These are phyloP conservation scores for Rugosomyces carneus DNA, from an alignment of 1,284 basidiomycete genomes.

Conservation along the genomic window DNA sequence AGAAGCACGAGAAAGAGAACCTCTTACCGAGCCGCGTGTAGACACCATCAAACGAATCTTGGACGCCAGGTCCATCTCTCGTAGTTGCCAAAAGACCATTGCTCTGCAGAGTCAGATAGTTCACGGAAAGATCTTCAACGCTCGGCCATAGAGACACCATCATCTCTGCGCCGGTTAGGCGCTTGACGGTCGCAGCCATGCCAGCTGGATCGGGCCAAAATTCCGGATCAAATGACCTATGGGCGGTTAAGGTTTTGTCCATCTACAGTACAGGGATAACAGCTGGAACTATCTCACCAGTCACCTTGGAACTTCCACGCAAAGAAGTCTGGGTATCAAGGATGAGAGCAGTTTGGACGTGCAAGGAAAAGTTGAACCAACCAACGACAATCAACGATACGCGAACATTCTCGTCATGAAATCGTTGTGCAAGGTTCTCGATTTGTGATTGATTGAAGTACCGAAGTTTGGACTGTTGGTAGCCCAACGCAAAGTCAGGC, in stretches of 20 bases:
- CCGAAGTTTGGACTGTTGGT: constrained; percentile 37
- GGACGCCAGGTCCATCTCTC: constrained; percentile 33
- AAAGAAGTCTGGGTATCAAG: constrained; percentile 29
- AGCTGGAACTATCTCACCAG: constrained; percentile 21
- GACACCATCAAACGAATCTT: constrained; percentile 34
- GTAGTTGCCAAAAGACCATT: constrained; percentile 32
- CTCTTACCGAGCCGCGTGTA: constrained; percentile 30
- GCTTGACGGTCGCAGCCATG: constrained; percentile 33
- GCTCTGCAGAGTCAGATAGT: constrained; percentile 30
- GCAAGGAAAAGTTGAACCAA: constrained; percentile 12
- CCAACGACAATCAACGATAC: constrained; percentile 35
- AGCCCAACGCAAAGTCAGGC: constrained; percentile 33
- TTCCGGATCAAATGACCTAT: constrained; percentile 32
- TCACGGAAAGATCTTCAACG: constrained; percentile 34
- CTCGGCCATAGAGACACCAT: constrained; percentile 40
- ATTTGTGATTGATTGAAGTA: constrained; percentile 36
- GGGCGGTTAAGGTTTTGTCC: neutral
- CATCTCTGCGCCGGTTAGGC: constrained; percentile 38
- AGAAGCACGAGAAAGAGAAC: too few species aligned
- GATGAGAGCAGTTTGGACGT: too few species aligned
- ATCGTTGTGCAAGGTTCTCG: constrained; percentile 31
- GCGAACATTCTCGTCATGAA: constrained; percentile 34
- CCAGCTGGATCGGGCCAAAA: constrained; percentile 33
- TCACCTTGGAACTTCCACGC: constrained; percentile 38
- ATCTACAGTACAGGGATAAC: neutral